A percentile compares a stretch with the other conserved stretches of the same genome.
phyloP scores from a whole-genome alignment of 1,139 yeast genomes.

The Candida sp. region DNA sequence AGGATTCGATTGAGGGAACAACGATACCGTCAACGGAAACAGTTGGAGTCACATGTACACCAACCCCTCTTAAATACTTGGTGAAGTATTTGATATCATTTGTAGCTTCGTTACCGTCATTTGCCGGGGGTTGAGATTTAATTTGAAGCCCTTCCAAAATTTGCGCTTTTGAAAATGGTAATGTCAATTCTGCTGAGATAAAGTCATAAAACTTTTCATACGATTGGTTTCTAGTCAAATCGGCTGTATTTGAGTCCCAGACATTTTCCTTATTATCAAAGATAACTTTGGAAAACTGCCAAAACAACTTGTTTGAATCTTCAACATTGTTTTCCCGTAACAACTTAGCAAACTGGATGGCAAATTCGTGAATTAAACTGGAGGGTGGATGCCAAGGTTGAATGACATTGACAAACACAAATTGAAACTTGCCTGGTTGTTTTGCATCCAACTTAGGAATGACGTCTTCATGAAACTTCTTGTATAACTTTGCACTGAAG shows the following conservation, averaged over 20 bases:
- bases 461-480: constrained; percentile 49
- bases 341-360: constrained; percentile 62
- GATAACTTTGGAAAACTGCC: constrained; percentile 57
- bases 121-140: constrained; percentile 29
- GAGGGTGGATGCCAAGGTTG: constrained; percentile 91
- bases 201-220: constrained; percentile 54
- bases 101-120: constrained; percentile 58
- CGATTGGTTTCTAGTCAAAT: constrained; percentile 54
- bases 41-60: constrained; percentile 86
- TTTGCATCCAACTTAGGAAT: constrained; percentile 49
- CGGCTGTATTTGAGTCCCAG: constrained; percentile 59
- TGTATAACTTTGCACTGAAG: constrained; percentile 62
- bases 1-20: constrained; percentile 35
- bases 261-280: constrained; percentile 52
- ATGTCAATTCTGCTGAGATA: constrained; percentile 33
- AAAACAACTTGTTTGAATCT: constrained; percentile 41
- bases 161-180: constrained; percentile 34
- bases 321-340: constrained; percentile 36
- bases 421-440: constrained; percentile 51
- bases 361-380: constrained; percentile 64
- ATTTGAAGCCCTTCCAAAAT: constrained; percentile 33
- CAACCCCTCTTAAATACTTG: constrained; percentile 69
- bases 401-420: constrained; percentile 61
- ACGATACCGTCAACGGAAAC: constrained; percentile 68
- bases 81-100: constrained; percentile 72